Evolutionary conservation across 345 rosid species (phyloP).

Genomic region (Camelina neglecta): DNA sequence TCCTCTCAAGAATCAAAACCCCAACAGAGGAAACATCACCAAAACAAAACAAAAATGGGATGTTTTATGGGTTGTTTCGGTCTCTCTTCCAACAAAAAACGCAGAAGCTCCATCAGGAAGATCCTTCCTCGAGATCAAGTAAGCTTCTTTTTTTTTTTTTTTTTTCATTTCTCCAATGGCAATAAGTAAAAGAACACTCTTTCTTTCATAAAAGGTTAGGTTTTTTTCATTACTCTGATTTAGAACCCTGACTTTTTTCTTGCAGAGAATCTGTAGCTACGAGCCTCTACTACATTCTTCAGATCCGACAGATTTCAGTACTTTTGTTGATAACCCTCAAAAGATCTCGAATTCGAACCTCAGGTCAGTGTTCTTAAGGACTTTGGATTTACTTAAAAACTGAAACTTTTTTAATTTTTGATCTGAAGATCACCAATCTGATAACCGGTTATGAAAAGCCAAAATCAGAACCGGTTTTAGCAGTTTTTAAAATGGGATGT

Average conservation of each 20-base stretch:
- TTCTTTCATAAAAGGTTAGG: neutral
- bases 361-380: constrained; percentile 49
- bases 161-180: neutral
- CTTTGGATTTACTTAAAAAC: constrained; percentile 1
- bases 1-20: neutral
- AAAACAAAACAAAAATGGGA: constrained; percentile 53
- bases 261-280: constrained; percentile 55
- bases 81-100: constrained; percentile 61
- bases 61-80: constrained; percentile 93
- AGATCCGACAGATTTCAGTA: constrained; percentile 44
- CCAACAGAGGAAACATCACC: constrained; percentile 16
- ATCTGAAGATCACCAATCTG: constrained; percentile 4
- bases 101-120: constrained; percentile 51
- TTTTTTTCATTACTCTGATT: neutral
- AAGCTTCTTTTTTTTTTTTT: constrained; percentile 25
- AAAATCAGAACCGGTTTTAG: constrained; percentile 12
- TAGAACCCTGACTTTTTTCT: neutral
- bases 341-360: constrained; percentile 49
- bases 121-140: constrained; percentile 65
- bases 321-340: constrained; percentile 31
- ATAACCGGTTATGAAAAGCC: constrained; percentile 12
- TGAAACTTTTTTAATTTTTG: neutral
- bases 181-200: neutral
- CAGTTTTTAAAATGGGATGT: constrained; percentile 6
- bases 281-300: constrained; percentile 64